Conservation (phyloP, 345 rosid genomes). For the Ceriops decandra region DNA sequence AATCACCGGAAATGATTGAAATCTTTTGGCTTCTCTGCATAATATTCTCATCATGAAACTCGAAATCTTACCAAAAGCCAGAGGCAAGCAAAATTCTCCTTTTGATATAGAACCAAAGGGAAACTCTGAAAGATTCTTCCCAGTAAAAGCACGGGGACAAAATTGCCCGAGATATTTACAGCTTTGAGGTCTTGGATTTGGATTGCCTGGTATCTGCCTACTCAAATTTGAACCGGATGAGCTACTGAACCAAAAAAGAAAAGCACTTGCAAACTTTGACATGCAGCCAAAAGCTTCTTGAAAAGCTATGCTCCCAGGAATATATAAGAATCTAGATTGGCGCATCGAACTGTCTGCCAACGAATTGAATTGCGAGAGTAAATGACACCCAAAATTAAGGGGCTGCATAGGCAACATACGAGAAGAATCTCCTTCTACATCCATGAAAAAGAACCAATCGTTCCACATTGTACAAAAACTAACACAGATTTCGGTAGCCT, state of each 20-base stretch:
- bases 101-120: slow-evolving; percentile 26
- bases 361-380: slow-evolving; percentile 35
- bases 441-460: slow-evolving; percentile 42
- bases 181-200: slow-evolving; percentile 31
- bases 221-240: slow-evolving; percentile 43
- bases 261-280: slow-evolving; percentile 57
- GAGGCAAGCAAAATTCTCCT: slow-evolving; percentile 27
- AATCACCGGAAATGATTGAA: slow-evolving; percentile 51
- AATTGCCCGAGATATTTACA: slow-evolving; percentile 29
- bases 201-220: slow-evolving; percentile 36
- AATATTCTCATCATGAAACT: slow-evolving; percentile 45
- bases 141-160: slow-evolving; percentile 30
- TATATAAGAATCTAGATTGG: slow-evolving; percentile 33
- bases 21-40: slow-evolving; percentile 53
- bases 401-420: slow-evolving; percentile 45
- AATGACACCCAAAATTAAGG: slow-evolving; percentile 37
- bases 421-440: slow-evolving; percentile 45
- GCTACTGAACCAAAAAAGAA: slow-evolving; percentile 51
- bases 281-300: slow-evolving; percentile 59
- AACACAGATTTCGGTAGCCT: slow-evolving; percentile 18
- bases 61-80: slow-evolving; percentile 39
- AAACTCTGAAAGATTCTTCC: slow-evolving; percentile 31
- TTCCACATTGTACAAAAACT: slow-evolving; percentile 33
- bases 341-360: slow-evolving; percentile 28
- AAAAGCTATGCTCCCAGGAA: slow-evolving; percentile 44